These are phyloP conservation scores for Amphibolis antarctica DNA, from an alignment of 106 monocot species.

Conservation along the genomic window DNA sequence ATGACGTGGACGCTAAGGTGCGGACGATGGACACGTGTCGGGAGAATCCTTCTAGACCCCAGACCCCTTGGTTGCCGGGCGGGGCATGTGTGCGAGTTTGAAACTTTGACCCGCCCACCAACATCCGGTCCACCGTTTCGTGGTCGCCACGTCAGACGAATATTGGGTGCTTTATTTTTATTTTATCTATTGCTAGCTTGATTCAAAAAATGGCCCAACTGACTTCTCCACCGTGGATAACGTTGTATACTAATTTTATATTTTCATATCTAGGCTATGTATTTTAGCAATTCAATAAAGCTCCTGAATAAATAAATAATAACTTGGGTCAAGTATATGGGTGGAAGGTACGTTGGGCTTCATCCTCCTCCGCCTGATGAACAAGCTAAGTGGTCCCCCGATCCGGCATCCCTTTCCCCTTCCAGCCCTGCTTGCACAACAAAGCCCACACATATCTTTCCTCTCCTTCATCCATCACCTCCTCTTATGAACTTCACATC, in stretches of 20 bases:
- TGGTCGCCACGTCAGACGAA: neutral
- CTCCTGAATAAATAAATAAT: too few species aligned
- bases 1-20: too few species aligned
- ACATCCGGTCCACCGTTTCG: neutral
- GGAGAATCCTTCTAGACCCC: conserved; percentile 5
- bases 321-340: too few species aligned
- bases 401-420: conserved; percentile 7
- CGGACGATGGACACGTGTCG: neutral
- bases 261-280: too few species aligned
- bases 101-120: neutral
- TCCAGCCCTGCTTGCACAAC: neutral
- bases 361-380: too few species aligned
- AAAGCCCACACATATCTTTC: neutral
- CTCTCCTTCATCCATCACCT: neutral
- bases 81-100: neutral
- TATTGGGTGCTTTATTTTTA: neutral
- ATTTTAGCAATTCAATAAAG: too few species aligned
- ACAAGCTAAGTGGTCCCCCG: conserved; percentile 7
- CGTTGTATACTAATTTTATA: too few species aligned
- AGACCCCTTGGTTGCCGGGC: neutral
- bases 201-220: too few species aligned
- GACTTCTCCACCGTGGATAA: neutral
- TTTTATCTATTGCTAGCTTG: too few species aligned
- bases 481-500: too few species aligned
- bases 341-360: neutral